Evolutionary conservation across 768 basidiomycete genomes (phyloP), one percentile per base, ranked within the genome.

Genomic region (Mrakia gelida): DNA sequence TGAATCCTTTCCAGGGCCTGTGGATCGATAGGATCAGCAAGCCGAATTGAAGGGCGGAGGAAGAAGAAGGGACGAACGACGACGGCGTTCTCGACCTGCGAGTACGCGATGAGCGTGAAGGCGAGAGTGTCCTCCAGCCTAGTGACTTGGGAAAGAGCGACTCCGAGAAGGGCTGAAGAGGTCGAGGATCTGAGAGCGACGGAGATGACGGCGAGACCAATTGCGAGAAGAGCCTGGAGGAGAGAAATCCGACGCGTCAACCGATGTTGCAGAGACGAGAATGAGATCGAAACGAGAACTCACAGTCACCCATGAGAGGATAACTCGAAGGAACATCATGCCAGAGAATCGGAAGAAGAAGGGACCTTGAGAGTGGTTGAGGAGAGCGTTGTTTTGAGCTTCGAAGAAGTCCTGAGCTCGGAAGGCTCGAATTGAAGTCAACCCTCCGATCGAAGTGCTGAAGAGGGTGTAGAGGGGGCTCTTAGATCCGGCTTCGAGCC

Each of bases 1-100:
- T 81, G 77, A n/a, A 82, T 73, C 26, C 81, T 38, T 75, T 82
- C 81, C 41, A 82, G 75, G 10, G 67, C 63, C 54, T 73, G 45
- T 45, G 38, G 8, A 38, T 45, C 11, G 26, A 56, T 1, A n/a
- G 13, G 59, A 28, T 54, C 7, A 32, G 16, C 2, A n/a, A 6
- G 32, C 18, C 15, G 49, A 11, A 11, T 13, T 61, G 18, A 73
- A 7, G 26, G 65, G 65, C 18, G 16, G 4, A 41, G 45, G 45
- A 10, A 45, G 9, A 11, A 11, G 65, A 67, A 11, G 38, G 38
- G 38, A 34, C 38, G 28, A 21, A 59, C 62, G 38, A 78, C 77
- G 15, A 73, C 45, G 4, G 56, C 34, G 52, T 78, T 78, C 63
- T 78, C 77, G 8, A 74, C 28, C 62, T 21, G 5, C 23, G 71